Conservation (phyloP, 495 filamentous ascomycete genomes). For the Penicillium soppii region DNA sequence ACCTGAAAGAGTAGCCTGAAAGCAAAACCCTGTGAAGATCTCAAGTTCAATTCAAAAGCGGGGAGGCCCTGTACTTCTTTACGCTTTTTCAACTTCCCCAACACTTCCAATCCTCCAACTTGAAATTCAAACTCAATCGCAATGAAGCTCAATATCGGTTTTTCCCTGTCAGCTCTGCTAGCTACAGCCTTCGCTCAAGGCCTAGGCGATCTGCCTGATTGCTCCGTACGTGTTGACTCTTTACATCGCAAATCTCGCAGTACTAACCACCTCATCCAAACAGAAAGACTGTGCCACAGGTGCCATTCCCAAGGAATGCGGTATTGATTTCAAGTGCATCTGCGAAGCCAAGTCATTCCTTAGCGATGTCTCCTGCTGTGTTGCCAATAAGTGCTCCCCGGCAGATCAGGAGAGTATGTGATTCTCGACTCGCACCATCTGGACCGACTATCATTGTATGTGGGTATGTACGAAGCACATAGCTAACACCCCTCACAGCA, state of each 20-base stretch:
- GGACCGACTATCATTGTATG: too few species aligned
- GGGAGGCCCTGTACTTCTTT: too few species aligned
- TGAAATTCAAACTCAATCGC: constrained; percentile 1
- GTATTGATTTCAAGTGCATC: constrained; percentile 64
- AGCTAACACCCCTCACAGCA: constrained; percentile 26
- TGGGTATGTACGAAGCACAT: neutral
- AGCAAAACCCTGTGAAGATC: too few species aligned
- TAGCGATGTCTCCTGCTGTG: constrained; percentile 63
- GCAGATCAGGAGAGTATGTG: constrained; percentile 57
- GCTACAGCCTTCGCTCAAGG: constrained; percentile 40
- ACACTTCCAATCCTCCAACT: neutral
- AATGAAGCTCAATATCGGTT: constrained; percentile 40
- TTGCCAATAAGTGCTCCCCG: constrained; percentile 51
- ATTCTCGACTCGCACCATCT: neutral
- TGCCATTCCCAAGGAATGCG: constrained; percentile 52
- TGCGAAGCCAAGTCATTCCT: constrained; percentile 63
- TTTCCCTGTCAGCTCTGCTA: constrained; percentile 32
- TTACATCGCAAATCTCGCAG: neutral
- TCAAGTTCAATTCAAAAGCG: neutral
- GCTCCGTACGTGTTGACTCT: constrained; percentile 37
- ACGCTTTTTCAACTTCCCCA: neutral
- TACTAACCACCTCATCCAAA: constrained; percentile 6
- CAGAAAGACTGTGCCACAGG: constrained; percentile 55
- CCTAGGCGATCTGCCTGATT: constrained; percentile 46
- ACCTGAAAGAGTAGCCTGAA: too few species aligned